Base-by-base conservation (phyloP, 2,329 filamentous ascomycete genomes). In the Claviceps africana region DNA sequence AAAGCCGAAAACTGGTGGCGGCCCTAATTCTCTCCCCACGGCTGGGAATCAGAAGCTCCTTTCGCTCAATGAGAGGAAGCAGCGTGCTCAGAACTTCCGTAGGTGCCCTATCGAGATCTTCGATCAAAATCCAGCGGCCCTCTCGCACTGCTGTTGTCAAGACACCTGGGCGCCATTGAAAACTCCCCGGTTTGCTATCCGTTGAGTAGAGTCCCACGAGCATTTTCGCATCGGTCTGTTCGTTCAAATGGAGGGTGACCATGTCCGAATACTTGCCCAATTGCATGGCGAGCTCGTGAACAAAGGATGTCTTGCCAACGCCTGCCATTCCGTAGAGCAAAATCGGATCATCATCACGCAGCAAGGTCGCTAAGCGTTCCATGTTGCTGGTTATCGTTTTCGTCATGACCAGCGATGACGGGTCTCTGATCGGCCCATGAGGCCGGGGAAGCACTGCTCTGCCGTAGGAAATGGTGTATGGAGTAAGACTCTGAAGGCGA, bases 161-260 rank as follows among this genome's bases (percentile, higher is more conserved):
- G 21, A 97, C 87, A 68, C 93, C 93, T 3, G 93, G 81, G 54
- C 87, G 82, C 93, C 93, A 99, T 49, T 81, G 79, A 64, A 98
- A 98, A 10, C 87, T 90, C 1, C 90, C 90, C 1, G 89, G 90
- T 55, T 84, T 86, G 17, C 85, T 81, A 53, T 89, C 90, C 22
- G 89, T 93, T 1, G 91, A 87, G 68, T 99, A 97, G 64, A 97
- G 81, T 3, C 93, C 93, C 56, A 98, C 81, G 42, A 99, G 79
- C 72, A 95, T 86, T 67, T 98, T 99, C 0, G 91, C 90, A 68
- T 99, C 93, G 2, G 90, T 97, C 67, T 99, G 94, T 67, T 97
- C 93, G 64, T 98, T 98, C 35, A 99, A 74, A 67, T 98, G 91
- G 31, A 99, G 75, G 3, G 91, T 97, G 50, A 98, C 85, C 82